Evolutionary conservation across 805 yeast species (phyloP), one percentile per base, ranked within the genome.

Genomic region (Metschnikowia henanensis): DNA sequence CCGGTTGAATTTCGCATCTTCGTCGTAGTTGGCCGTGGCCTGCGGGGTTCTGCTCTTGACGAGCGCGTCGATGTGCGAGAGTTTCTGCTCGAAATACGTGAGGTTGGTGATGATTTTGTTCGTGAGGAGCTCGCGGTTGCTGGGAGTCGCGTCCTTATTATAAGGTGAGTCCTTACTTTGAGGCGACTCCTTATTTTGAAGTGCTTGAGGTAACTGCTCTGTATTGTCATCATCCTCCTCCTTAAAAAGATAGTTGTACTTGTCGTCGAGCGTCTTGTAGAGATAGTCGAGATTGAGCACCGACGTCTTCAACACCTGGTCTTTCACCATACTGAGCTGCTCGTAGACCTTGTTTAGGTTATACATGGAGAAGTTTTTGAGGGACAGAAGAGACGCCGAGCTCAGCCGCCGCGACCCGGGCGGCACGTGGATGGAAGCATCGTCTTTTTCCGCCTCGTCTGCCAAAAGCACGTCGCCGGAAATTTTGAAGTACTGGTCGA

Each of bases 41-140:
- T 53, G 58, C 3, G 69, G 66, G n/a, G 59, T 64, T 45, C 57
- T 59, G 39, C 51, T 60, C 39, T 62, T 64, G 47, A 71, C 66
- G 43, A 63, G 57, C 37, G 64, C 61, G 45, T 71, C 76, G 23
- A 71, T 64, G 42, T 65, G 68, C 12, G 56, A 46, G 34, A 71
- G 56, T 43, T 68, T 69, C 35, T 68, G 72, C 49, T 71, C 76
- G 45, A 70, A 70, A 40, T 64, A 70, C 30, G 63, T 72, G 37
- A 71, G 60, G n/a, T 73, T 68, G 37, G 66, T 63, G 31, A 71
- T 68, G 48, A 71, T 69, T 41, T 69, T 70, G 42, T 60, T 56
- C 15, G 68, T 56, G 29, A 71, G 52, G 1, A 63, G 50, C 46
- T 67, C 73, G 35, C 58, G 54, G 41, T 50, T 45, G 18, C 36